A percentile compares a stretch with the other conserved stretches of the same genome.
Evolutionary conservation across 2,329 filamentous ascomycete genomes (phyloP).

Genomic region (Bipolaris cookei): DNA sequence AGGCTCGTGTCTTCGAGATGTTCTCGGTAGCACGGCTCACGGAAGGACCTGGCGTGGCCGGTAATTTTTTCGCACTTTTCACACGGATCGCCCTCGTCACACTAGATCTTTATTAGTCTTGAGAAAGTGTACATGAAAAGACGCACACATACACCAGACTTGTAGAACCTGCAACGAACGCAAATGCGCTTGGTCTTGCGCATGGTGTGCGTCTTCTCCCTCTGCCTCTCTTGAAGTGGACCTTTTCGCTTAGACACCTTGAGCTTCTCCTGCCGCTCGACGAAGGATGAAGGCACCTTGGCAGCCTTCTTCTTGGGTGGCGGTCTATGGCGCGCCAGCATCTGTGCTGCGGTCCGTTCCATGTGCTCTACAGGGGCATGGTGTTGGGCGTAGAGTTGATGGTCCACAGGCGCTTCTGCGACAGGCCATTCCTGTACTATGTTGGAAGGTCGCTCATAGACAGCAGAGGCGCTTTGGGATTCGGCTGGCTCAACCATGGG

Average conservation of each 20-base stretch:
- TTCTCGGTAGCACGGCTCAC: constrained; percentile 42
- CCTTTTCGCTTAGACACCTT: constrained; percentile 44
- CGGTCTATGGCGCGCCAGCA: constrained; percentile 21
- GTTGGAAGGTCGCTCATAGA: constrained; percentile 25
- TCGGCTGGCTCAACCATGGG: constrained; percentile 16
- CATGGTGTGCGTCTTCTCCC: constrained; percentile 45
- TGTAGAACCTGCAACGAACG: constrained; percentile 47
- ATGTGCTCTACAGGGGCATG: constrained; percentile 16
- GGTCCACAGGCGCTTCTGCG: constrained; percentile 16
- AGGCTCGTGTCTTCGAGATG: constrained; percentile 42
- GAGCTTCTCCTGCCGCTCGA: constrained; percentile 41
- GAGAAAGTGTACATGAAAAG: not conserved
- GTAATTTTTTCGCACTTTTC: constrained; percentile 41
- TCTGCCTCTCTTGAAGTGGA: constrained; percentile 34
- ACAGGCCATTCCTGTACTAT: constrained; percentile 30
- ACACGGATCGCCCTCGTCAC: constrained; percentile 43
- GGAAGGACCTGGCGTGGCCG: constrained; percentile 41
- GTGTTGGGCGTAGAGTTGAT: constrained; percentile 22
- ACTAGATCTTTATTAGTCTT: constrained; percentile 27
- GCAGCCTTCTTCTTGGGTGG: constrained; percentile 35
- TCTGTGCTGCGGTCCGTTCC: constrained; percentile 3
- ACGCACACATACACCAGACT: constrained; percentile 35
- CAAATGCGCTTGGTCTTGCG: constrained; percentile 43
- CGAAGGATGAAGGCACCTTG: constrained; percentile 43
- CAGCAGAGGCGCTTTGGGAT: constrained; percentile 13